Evolutionary conservation across 129 eudicot species (phyloP).

Genomic region (Logfia minima): DNA sequence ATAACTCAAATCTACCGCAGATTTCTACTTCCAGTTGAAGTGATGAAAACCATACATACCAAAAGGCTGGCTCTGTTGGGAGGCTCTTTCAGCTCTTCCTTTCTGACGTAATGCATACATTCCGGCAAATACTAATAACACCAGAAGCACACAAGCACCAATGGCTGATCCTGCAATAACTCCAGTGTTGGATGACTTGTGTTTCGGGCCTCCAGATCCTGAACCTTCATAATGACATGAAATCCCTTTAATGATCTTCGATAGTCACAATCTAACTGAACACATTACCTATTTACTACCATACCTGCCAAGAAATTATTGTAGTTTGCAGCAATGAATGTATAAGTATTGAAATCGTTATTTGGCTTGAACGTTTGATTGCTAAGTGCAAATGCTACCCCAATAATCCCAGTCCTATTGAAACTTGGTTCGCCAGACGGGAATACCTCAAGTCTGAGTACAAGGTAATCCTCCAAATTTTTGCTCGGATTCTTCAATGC

Average conservation of each 20-base stretch:
- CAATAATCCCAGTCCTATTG: constrained; percentile 50
- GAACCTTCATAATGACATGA: constrained; percentile 15
- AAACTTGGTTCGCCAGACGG: constrained; percentile 48
- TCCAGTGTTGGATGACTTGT: constrained; percentile 40
- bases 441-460: constrained; percentile 46
- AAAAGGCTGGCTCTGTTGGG: constrained; percentile 44
- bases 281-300: too few species aligned
- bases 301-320: constrained; percentile 29
- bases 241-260: not conserved
- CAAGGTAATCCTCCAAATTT: constrained; percentile 43
- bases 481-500: constrained; percentile 40
- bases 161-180: constrained; percentile 38
- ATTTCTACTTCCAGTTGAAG: too few species aligned
- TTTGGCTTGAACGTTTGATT: constrained; percentile 53
- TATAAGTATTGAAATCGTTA: constrained; percentile 45
- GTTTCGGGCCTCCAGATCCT: not conserved
- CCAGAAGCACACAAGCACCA: constrained; percentile 46
- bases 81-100: constrained; percentile 46
- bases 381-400: constrained; percentile 44
- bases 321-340: constrained; percentile 40
- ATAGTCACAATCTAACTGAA: not conserved
- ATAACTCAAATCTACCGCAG: too few species aligned
- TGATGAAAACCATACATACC: constrained; percentile 28
- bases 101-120: constrained; percentile 48
- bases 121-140: constrained; percentile 42